phyloP scores from a whole-genome alignment of 2,329 filamentous ascomycete species.

The Arachnopeziza araneosa region DNA sequence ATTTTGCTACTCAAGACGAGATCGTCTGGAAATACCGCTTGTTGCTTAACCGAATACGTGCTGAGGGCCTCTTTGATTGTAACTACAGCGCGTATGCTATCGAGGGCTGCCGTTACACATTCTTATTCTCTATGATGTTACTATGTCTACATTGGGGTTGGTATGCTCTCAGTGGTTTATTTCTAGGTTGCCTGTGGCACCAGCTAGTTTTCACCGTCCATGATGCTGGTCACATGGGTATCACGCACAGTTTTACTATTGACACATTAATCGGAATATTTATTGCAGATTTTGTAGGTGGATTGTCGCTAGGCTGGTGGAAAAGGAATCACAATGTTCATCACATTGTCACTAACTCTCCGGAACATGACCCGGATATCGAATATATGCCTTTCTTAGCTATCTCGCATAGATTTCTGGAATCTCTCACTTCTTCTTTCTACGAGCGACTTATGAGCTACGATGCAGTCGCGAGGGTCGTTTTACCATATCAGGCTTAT shows the following conservation, averaged over 20 bases:
- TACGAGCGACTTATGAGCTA: conserved; percentile 78
- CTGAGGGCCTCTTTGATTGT: conserved; percentile 76
- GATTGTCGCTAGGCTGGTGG: conserved; percentile 93
- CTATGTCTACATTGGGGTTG: conserved; percentile 56
- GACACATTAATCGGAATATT: conserved; percentile 86
- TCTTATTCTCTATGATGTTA: conserved; percentile 59
- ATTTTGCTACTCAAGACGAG: conserved; percentile 64
- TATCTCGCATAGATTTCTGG: conserved; percentile 74
- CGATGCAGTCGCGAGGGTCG: conserved; percentile 64
- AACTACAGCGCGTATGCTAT: conserved; percentile 74
- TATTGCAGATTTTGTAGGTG: conserved; percentile 84
- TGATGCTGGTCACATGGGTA: conserved; percentile 95
- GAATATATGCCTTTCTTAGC: conserved; percentile 87
- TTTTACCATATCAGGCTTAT: conserved; percentile 71
- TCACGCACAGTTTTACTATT: conserved; percentile 81
- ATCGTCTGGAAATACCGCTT: conserved; percentile 80
- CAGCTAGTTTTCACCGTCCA: conserved; percentile 92
- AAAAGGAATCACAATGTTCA: conserved; percentile 95
- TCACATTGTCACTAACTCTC: conserved; percentile 91
- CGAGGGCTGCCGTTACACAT: conserved; percentile 66
- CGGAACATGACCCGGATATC: conserved; percentile 95
- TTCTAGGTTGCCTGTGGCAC: conserved; percentile 84
- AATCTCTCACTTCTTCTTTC: conserved; percentile 69
- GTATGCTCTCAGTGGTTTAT: conserved; percentile 65
- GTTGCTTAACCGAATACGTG: conserved; percentile 65